phyloP scores from a whole-genome alignment of 2,329 filamentous ascomycete species.

The Alternaria ventricosa region DNA sequence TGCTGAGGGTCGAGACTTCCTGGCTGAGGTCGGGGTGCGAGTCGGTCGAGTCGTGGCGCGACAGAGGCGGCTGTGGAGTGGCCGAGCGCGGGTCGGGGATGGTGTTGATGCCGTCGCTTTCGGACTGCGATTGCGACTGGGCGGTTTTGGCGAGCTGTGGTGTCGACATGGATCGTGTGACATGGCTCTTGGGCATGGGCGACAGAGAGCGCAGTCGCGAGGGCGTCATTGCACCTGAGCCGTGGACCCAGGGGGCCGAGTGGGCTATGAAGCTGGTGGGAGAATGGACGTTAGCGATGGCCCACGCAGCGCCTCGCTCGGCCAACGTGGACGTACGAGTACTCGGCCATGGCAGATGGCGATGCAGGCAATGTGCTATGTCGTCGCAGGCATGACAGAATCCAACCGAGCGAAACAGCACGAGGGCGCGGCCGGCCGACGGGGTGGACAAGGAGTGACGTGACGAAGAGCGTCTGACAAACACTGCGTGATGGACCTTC shows the following conservation, averaged over 20 bases:
- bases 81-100: slow-evolving; percentile 63
- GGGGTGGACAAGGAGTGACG: slow-evolving; percentile 43
- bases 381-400: slow-evolving; percentile 16
- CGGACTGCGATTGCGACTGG: slow-evolving; percentile 48
- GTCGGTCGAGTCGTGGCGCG: slow-evolving; percentile 53
- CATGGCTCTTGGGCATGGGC: slow-evolving; percentile 45
- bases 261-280: slow-evolving; percentile 40
- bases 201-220: slow-evolving; percentile 46
- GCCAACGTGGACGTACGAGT: slow-evolving; percentile 26
- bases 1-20: slow-evolving; percentile 89
- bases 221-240: slow-evolving; percentile 43
- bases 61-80: slow-evolving; percentile 43
- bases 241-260: slow-evolving; percentile 43
- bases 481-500: background rate
- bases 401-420: background rate
- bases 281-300: slow-evolving; percentile 16
- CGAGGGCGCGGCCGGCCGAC: slow-evolving; percentile 2
- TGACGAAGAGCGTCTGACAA: slow-evolving; percentile 9
- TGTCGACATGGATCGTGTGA: slow-evolving; percentile 48
- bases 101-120: slow-evolving; percentile 70
- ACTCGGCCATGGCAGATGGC: slow-evolving; percentile 29
- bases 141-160: slow-evolving; percentile 43
- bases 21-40: slow-evolving; percentile 68
- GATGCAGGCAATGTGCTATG: slow-evolving; percentile 6
- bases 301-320: slow-evolving; percentile 11